Evolutionary conservation across 768 basidiomycete species (phyloP).

Genomic region (Leccinum subtestaceum): DNA sequence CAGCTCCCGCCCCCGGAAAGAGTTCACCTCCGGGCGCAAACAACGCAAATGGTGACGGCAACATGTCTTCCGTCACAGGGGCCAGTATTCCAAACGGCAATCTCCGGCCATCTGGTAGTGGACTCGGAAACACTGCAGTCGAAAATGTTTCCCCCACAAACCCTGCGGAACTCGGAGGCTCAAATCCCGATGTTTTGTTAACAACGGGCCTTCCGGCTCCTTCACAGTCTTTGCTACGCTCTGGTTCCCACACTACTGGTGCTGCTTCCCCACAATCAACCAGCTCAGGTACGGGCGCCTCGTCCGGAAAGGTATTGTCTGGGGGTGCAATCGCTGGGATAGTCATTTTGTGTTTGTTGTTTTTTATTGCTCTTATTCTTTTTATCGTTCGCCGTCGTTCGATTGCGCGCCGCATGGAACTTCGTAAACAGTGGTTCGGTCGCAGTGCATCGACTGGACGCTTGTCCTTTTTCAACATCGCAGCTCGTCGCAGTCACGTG

Average conservation of each 20-base stretch:
- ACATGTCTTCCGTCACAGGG: not conserved
- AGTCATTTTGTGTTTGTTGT: conserved; percentile 28
- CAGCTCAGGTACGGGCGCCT: conserved; percentile 3
- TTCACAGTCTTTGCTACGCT: conserved; percentile 3
- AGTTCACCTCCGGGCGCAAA: not conserved
- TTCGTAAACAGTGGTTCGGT: conserved; percentile 41
- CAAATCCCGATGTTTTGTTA: not conserved
- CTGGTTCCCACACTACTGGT: conserved; percentile 13
- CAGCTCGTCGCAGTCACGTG: conserved; percentile 11
- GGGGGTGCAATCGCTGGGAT: conserved; percentile 50
- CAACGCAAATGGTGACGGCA: not conserved
- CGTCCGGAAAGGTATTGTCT: conserved; percentile 33
- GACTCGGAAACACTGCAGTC: not conserved
- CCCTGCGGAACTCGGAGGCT: not conserved
- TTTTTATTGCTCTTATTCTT: conserved; percentile 36
- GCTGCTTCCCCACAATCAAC: conserved; percentile 17
- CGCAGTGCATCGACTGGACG: conserved; percentile 12
- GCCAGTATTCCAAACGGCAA: not conserved
- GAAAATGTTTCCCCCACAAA: not conserved
- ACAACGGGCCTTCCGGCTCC: not conserved
- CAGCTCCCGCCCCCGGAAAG: not conserved
- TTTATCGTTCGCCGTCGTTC: conserved; percentile 48
- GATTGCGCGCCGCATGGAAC: conserved; percentile 40
- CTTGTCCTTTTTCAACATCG: conserved; percentile 8
- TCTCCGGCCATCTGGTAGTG: not conserved